phyloP scores from a whole-genome alignment of 2,329 filamentous ascomycete species.

The Escovopsis weberi region DNA sequence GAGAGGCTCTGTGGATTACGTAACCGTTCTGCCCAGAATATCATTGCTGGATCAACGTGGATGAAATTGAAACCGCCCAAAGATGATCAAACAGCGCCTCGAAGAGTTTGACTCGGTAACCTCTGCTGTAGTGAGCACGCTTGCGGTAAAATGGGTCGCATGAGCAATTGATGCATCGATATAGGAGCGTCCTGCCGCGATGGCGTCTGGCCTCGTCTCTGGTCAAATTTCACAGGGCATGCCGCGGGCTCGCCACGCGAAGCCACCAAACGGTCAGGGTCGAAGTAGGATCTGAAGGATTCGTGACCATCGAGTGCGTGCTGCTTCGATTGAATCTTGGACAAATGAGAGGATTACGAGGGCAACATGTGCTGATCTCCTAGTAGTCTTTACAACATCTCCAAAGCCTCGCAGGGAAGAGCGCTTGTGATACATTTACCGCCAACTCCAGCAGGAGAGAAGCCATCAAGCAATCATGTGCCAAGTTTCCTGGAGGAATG shows the following conservation, averaged over 20 bases:
- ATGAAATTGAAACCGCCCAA: too few species aligned
- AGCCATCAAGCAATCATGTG: conserved; percentile 13
- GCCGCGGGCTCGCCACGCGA: not conserved
- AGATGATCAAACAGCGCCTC: too few species aligned
- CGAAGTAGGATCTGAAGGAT: conserved; percentile 33
- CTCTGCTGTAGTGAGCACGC: too few species aligned
- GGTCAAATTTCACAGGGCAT: not conserved
- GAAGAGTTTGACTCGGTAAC: too few species aligned
- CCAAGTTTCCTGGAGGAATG: conserved; percentile 27
- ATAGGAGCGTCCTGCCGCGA: too few species aligned
- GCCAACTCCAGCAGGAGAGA: conserved; percentile 23
- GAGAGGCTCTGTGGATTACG: too few species aligned
- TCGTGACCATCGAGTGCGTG: conserved; percentile 35
- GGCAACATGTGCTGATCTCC: not conserved
- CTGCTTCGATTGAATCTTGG: too few species aligned
- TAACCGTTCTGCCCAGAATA: too few species aligned
- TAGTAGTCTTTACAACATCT: conserved; percentile 36
- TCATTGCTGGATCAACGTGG: too few species aligned
- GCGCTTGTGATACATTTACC: conserved; percentile 44
- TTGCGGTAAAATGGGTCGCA: too few species aligned
- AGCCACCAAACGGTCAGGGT: conserved; percentile 27
- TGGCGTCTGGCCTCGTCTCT: too few species aligned
- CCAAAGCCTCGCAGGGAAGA: conserved; percentile 18
- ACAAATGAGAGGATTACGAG: not conserved
- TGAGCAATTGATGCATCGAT: too few species aligned